These are phyloP conservation scores for Raddia guianensis DNA, from an alignment of 176 grass and related monocot genomes.

Conservation along the genomic window DNA sequence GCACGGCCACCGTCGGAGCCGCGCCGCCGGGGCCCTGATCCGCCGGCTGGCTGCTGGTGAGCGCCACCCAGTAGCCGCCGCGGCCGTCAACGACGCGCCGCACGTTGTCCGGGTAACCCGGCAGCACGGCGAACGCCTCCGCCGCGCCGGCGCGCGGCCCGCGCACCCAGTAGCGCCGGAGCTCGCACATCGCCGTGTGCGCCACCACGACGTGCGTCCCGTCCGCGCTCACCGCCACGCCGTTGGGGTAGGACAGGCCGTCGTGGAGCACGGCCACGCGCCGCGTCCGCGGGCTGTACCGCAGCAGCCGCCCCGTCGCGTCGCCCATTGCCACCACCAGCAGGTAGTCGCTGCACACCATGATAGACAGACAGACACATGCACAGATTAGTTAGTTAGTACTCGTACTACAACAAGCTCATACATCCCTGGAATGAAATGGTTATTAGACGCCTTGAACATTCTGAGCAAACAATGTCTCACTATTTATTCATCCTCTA, in stretches of 20 bases:
- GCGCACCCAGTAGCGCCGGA: constrained; percentile 64
- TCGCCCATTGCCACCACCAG: constrained; percentile 57
- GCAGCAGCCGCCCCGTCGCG: constrained; percentile 62
- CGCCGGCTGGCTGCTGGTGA: constrained; percentile 21
- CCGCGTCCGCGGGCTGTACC: constrained; percentile 47
- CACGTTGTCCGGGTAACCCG: constrained; percentile 87
- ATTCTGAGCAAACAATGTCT: too few species aligned
- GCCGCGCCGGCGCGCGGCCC: constrained; percentile 40
- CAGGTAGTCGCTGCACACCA: constrained; percentile 52
- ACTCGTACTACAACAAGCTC: too few species aligned
- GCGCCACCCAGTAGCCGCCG: constrained; percentile 77
- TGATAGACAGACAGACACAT: neutral
- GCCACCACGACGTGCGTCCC: constrained; percentile 58
- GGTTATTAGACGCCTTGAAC: too few species aligned
- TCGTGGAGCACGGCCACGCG: constrained; percentile 51
- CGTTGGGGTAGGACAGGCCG: constrained; percentile 68
- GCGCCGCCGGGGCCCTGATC: neutral
- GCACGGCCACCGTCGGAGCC: constrained; percentile 46
- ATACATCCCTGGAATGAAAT: too few species aligned
- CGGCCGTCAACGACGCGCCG: constrained; percentile 20
- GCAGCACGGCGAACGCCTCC: constrained; percentile 60
- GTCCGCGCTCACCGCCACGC: constrained; percentile 57
- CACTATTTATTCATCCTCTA: too few species aligned
- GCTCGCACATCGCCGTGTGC: constrained; percentile 55
- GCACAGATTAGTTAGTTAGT: neutral